Conservation (phyloP, 495 filamentous ascomycete genomes). For the Penicillium robsamsonii region DNA sequence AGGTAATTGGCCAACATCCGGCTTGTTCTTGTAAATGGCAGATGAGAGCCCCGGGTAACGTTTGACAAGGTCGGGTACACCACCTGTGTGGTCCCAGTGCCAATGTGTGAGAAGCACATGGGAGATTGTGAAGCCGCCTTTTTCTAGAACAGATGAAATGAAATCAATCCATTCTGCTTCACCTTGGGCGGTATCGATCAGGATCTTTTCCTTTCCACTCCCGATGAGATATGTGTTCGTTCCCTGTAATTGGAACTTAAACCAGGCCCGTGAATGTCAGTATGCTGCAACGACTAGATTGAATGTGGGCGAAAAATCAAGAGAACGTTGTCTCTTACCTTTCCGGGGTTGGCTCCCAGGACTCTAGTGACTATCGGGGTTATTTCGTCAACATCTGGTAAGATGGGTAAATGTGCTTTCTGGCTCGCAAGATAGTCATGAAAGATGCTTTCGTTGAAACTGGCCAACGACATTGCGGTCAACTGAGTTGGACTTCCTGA, state of each 20-base stretch:
- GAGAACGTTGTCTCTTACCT: no score
- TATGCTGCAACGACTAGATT: no score
- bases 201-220: background rate
- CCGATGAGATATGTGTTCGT: conserved; percentile 5
- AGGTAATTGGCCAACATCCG: background rate
- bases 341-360: no score
- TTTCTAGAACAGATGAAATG: background rate
- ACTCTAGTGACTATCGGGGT: no score
- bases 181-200: conserved; percentile 1
- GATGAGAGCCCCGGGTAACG: background rate
- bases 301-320: no score
- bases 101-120: conserved; percentile 3
- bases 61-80: background rate
- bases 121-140: background rate
- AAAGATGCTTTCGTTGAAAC: no score
- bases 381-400: no score
- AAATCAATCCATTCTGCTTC: background rate
- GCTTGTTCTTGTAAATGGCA: background rate
- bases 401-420: no score
- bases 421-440: no score
- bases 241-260: background rate
- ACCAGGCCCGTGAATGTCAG: no score
- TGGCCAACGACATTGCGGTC: no score
- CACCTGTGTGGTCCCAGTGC: conserved; percentile 2
- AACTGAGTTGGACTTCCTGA: no score